phyloP scores from a whole-genome alignment of 306 rosid species.

The Sicyos edulis region DNA sequence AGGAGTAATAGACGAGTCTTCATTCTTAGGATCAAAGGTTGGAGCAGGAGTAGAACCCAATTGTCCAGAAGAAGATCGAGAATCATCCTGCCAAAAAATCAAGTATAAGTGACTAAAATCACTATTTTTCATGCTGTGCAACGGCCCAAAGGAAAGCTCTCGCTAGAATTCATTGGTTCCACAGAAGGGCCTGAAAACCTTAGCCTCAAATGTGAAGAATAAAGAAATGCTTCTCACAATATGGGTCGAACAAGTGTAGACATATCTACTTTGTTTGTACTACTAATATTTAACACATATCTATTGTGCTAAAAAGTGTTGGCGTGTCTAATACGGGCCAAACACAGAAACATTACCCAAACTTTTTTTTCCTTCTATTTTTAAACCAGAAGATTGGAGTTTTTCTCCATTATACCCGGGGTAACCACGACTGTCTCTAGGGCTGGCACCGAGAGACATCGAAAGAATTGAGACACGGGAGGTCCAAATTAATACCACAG shows the following conservation, averaged over 20 bases:
- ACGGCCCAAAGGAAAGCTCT: not conserved
- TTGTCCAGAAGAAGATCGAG: constrained; percentile 49
- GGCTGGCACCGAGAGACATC: too few relatives aligned
- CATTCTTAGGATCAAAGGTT: constrained; percentile 64
- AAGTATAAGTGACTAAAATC: not conserved
- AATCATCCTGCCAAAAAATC: constrained; percentile 51
- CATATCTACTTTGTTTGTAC: not conserved
- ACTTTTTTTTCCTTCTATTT: too few relatives aligned
- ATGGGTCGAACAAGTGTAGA: not conserved
- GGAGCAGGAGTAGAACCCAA: constrained; percentile 67
- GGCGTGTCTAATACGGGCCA: not conserved
- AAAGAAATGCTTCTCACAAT: not conserved
- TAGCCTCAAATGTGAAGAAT: not conserved
- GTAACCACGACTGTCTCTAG: too few relatives aligned
- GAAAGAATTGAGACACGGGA: too few relatives aligned
- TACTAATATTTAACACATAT: not conserved
- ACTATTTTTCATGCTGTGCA: constrained; percentile 10
- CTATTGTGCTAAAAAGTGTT: not conserved
- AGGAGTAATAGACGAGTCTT: constrained; percentile 88
- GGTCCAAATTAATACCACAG: too few relatives aligned
- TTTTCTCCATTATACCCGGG: too few relatives aligned
- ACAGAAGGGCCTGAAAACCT: not conserved
- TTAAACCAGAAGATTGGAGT: too few relatives aligned
- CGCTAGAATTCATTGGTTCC: not conserved
- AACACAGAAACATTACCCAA: not conserved